These are phyloP conservation scores for Naegleria fowleri DNA, from an alignment of 208 protist genomes.

Conservation along the genomic window DNA sequence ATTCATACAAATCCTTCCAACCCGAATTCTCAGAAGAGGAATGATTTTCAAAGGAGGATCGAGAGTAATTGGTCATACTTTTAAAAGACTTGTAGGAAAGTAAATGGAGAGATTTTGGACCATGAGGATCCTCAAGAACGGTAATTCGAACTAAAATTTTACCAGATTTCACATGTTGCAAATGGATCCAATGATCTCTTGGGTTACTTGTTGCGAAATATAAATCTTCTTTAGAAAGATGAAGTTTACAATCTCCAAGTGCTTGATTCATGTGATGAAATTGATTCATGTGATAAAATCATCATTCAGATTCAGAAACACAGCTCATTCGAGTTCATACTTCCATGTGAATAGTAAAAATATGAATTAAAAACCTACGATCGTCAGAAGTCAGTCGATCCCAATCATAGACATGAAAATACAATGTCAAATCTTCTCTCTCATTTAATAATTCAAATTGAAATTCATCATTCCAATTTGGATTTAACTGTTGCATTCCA, in stretches of 20 bases:
- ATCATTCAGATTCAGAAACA: too few relatives aligned
- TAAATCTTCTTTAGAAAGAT: neutral
- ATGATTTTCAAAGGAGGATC: too few relatives aligned
- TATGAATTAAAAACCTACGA: neutral
- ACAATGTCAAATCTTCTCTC: neutral
- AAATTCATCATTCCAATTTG: neutral
- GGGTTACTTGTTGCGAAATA: neutral
- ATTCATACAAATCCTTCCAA: neutral
- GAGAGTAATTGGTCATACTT: too few relatives aligned
- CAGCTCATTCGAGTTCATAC: too few relatives aligned
- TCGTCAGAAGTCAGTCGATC: neutral
- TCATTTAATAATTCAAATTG: neutral
- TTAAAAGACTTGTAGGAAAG: neutral
- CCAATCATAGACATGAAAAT: slow-evolving; percentile 7
- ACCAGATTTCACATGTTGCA: neutral
- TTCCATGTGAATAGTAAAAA: neutral
- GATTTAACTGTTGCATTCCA: neutral
- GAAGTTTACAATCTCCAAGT: neutral
- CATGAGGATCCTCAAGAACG: neutral
- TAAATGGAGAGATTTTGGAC: neutral
- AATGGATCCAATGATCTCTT: neutral
- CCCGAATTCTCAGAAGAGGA: neutral
- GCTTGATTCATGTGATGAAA: neutral
- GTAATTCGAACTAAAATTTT: neutral
- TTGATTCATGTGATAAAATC: neutral